Evolutionary conservation across 2,329 filamentous ascomycete genomes (phyloP), one percentile per base, ranked within the genome.

Genomic region (Fusarium metavorans): DNA sequence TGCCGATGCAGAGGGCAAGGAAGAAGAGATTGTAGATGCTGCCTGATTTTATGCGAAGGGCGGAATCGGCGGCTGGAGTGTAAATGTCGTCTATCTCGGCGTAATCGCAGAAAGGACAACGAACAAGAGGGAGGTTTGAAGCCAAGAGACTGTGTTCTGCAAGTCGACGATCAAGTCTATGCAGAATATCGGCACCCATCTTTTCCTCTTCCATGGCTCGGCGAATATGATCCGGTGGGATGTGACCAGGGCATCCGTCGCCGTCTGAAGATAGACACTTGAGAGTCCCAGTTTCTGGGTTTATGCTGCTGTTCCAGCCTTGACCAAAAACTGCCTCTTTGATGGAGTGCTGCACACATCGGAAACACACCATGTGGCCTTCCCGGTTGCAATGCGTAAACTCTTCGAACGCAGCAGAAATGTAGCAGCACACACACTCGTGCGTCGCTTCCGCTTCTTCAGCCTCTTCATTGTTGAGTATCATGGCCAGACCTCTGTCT

Each of bases 321-420:
- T 98, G 97, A 0, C 97, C 97, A 80, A 97, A 98, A 0, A 98
- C 86, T 2, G 95, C 95, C 81, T 98, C 96, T 59, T 92, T 93
- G 68, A 96, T 89, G 13, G 95, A 92, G 74, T 93, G 91, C 73
- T 92, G 92, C 60, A 98, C 92, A 82, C 97, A 98, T 54, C 90
- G 90, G 83, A 95, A 92, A 83, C 94, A 97, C 64, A 96, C 87
- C 80, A 94, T 89, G 83, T 97, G 94, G 2, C 90, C 91, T 4
- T 89, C 87, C 35, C 86, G 83, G 79, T 89, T 89, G 84, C 94
- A 97, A n/a, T 90, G 88, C 0, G 93, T 91, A 67, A 95, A 88
- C 77, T 94, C 90, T 81, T 96, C 93, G 72, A 95, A 94, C 0
- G 92, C 85, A 16, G 88, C 89, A 11, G 92, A 89, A 13, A 88